phyloP scores from a whole-genome alignment of 208 protist species.

The Angomonas deanei region DNA sequence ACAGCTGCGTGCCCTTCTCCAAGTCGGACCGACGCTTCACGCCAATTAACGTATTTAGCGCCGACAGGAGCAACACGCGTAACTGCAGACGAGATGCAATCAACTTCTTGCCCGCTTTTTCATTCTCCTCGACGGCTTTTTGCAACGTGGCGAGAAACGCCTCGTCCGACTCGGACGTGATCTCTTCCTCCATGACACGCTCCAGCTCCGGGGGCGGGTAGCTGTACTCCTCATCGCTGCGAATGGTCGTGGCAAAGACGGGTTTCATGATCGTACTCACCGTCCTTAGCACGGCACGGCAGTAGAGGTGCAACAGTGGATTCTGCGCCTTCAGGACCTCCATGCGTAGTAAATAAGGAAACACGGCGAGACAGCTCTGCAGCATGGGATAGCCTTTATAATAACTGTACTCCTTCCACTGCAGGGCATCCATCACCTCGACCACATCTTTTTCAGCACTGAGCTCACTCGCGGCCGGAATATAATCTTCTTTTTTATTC shows the following conservation, averaged over 20 bases:
- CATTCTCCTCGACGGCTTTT: constrained; percentile 24
- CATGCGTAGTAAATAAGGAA: constrained; percentile 73
- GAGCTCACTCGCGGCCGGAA: constrained; percentile 40
- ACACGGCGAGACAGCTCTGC: constrained; percentile 54
- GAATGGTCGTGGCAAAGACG: constrained; percentile 64
- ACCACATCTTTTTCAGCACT: constrained; percentile 34
- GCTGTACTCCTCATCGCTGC: constrained; percentile 83
- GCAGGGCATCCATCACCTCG: constrained; percentile 76
- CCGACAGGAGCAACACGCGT: constrained; percentile 54
- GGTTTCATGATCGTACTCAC: constrained; percentile 54
- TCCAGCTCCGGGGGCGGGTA: constrained; percentile 51
- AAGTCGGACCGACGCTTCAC: constrained; percentile 37
- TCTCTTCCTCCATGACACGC: constrained; percentile 25
- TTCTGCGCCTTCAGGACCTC: constrained; percentile 57
- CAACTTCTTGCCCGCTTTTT: constrained; percentile 17
- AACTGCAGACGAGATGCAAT: constrained; percentile 63
- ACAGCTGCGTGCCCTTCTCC: constrained; percentile 47
- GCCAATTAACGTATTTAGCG: constrained; percentile 42
- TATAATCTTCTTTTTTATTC: constrained; percentile 7
- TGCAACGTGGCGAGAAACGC: constrained; percentile 64
- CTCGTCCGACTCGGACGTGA: constrained; percentile 12
- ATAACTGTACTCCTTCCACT: constrained; percentile 57
- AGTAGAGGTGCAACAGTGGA: constrained; percentile 56
- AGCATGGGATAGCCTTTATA: constrained; percentile 64
- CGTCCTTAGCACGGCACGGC: constrained; percentile 52